Evolutionary conservation across 164 flowering plant genomes (phyloP).

Genomic region (Vitis labrusca): DNA sequence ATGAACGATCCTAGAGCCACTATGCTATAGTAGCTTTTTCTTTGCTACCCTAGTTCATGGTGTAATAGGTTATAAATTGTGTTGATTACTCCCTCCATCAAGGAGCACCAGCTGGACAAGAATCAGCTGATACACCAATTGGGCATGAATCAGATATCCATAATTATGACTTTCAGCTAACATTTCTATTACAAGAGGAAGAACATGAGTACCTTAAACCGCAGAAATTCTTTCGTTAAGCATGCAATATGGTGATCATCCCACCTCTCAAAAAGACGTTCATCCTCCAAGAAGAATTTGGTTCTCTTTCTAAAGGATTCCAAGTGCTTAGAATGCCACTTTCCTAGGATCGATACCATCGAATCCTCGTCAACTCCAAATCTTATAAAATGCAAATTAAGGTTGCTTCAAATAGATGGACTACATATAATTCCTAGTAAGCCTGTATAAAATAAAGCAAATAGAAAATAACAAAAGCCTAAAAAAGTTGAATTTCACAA

Average conservation of each 20-base stretch:
- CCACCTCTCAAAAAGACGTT: slow-evolving; percentile 66
- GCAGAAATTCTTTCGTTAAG: slow-evolving; percentile 57
- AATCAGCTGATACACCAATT: too few relatives aligned
- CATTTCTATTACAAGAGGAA: background rate
- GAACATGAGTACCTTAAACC: slow-evolving; percentile 54
- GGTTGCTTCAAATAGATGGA: too few relatives aligned
- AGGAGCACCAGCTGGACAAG: too few relatives aligned
- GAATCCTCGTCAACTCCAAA: slow-evolving; percentile 77
- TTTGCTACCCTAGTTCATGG: too few relatives aligned
- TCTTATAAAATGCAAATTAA: slow-evolving; percentile 30
- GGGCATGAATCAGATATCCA: too few relatives aligned
- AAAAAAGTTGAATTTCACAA: too few relatives aligned
- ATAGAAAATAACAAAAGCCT: too few relatives aligned
- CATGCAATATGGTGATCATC: slow-evolving; percentile 31
- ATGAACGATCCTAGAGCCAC: too few relatives aligned
- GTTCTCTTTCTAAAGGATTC: slow-evolving; percentile 43
- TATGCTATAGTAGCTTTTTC: too few relatives aligned
- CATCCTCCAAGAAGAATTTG: slow-evolving; percentile 51
- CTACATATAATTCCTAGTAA: too few relatives aligned
- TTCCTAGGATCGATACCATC: slow-evolving; percentile 47
- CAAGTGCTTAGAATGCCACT: slow-evolving; percentile 55
- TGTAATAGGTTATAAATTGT: too few relatives aligned
- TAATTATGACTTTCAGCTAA: background rate
- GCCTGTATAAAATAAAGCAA: background rate
- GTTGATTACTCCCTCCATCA: too few relatives aligned